These are phyloP conservation scores for Oryza brachyantha DNA, from an alignment of 176 grass and related monocot genomes.

Conservation along the genomic window DNA sequence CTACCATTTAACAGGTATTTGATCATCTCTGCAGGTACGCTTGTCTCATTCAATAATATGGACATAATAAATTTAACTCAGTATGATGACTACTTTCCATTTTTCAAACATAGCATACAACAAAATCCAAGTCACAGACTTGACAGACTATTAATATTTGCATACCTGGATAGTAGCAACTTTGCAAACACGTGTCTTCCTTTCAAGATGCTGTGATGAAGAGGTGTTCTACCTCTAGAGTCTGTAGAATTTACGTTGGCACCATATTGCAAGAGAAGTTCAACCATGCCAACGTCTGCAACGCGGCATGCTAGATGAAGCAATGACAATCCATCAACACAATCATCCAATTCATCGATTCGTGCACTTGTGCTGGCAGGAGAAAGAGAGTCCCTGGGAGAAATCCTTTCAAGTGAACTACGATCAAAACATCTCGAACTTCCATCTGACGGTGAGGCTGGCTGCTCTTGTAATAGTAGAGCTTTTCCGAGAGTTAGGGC, in stretches of 20 bases:
- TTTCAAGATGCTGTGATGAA: conserved; percentile 94
- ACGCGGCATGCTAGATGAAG: conserved; percentile 83
- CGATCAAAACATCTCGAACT: conserved; percentile 39
- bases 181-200: conserved; percentile 53
- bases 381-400: conserved; percentile 37
- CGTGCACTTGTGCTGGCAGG: conserved; percentile 49
- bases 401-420: conserved; percentile 33
- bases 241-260: conserved; percentile 72
- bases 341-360: conserved; percentile 39
- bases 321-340: conserved; percentile 64
- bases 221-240: conserved; percentile 58
- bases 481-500: conserved; percentile 72
- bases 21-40: background rate
- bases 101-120: background rate
- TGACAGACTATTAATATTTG: background rate
- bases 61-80: background rate
- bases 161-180: conserved; percentile 81
- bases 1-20: background rate
- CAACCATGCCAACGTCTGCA: conserved; percentile 88
- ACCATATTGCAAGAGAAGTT: conserved; percentile 92
- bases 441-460: conserved; percentile 43
- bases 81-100: too few species aligned
- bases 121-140: background rate
- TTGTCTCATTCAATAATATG: background rate
- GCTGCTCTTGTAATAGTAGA: conserved; percentile 75